Evolutionary conservation across 2,329 filamentous ascomycete genomes (phyloP), one percentile per base, ranked within the genome.

Genomic region (Colletotrichum karsti): DNA sequence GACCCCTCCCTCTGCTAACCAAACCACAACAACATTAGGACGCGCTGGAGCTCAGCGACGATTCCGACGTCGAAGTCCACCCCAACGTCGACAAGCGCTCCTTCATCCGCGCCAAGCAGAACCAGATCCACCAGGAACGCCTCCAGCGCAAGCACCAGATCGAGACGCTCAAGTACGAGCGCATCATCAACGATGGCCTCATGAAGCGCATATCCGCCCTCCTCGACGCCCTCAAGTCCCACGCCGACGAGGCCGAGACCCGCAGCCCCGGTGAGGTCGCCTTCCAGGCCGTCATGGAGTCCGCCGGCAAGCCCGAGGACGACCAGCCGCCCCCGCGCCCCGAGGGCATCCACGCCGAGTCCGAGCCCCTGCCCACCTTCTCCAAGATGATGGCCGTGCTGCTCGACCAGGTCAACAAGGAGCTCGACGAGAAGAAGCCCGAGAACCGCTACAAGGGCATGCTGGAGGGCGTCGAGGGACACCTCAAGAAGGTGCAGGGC

Each of bases 371-470:
- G 73, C 93, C 93, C 1, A 92, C 91, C 13, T 99, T 97, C 77
- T 96, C 94, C 41, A 94, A 97, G 84, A 99, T 99, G 96, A 95
- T 99, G 92, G 93, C 93, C n/a, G 90, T 91, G n/a, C 81, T 99
- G 74, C 88, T 98, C 20, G 96, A 99, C 75, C 93, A 97, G 80
- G 94, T 98, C 44, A 98, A 97, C 75, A 86, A 89, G 80, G 90
- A 93, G 56, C 85, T 97, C 37, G 93, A 95, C 63, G 92, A 94
- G 76, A 92, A 92, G 79, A 90, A 91, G 69, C 83, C 88, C 0
- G 83, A 84, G 41, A 85, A 88, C 0, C 84, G 93, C 56, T 94
- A 93, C 77, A 85, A 88, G 53, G 91, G 88, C 58, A 98, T 97
- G 83, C 85, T 97, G 28, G 86, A 88, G 53, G 95, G 96, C 74